These are phyloP conservation scores for Albugo candida DNA, from an alignment of 352 stramenopile species.

Conservation along the genomic window DNA sequence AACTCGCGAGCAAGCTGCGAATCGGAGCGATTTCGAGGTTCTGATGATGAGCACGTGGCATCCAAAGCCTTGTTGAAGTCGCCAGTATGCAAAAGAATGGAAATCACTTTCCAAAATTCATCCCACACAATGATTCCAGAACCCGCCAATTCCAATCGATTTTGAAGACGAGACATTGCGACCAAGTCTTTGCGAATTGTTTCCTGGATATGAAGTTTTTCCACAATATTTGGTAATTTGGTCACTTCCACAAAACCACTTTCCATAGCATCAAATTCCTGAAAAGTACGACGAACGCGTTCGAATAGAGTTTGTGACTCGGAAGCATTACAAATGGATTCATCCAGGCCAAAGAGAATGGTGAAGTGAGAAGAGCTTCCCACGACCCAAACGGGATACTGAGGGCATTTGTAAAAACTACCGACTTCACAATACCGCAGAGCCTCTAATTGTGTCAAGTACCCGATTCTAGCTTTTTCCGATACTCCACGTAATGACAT, in stretches of 20 bases:
- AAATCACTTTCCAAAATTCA: slow-evolving; percentile 80
- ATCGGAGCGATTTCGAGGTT: slow-evolving; percentile 20
- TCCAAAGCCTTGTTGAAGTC: slow-evolving; percentile 46
- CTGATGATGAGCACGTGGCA: slow-evolving; percentile 12
- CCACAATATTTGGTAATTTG: slow-evolving; percentile 34
- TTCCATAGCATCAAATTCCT: slow-evolving; percentile 71
- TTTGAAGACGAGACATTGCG: slow-evolving; percentile 35
- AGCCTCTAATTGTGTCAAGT: slow-evolving; percentile 80
- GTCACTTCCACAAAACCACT: slow-evolving; percentile 69
- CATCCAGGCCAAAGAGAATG: slow-evolving; percentile 63
- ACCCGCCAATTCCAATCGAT: slow-evolving; percentile 37
- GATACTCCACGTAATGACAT: slow-evolving; percentile 46
- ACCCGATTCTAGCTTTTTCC: slow-evolving; percentile 38
- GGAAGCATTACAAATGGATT: slow-evolving; percentile 32
- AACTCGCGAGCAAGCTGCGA: slow-evolving; percentile 48
- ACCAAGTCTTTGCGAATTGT: slow-evolving; percentile 37
- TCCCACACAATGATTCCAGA: slow-evolving; percentile 85
- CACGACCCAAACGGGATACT: slow-evolving; percentile 80
- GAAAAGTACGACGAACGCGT: slow-evolving; percentile 77
- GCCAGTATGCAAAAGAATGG: slow-evolving; percentile 45
- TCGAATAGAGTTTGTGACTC: slow-evolving; percentile 61
- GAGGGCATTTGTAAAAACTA: slow-evolving; percentile 77
- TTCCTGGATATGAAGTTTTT: slow-evolving; percentile 33
- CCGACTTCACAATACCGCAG: slow-evolving; percentile 83
- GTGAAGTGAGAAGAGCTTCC: slow-evolving; percentile 82